Conservation (phyloP, 2,329 filamentous ascomycete species). For the Alternaria alternata region DNA sequence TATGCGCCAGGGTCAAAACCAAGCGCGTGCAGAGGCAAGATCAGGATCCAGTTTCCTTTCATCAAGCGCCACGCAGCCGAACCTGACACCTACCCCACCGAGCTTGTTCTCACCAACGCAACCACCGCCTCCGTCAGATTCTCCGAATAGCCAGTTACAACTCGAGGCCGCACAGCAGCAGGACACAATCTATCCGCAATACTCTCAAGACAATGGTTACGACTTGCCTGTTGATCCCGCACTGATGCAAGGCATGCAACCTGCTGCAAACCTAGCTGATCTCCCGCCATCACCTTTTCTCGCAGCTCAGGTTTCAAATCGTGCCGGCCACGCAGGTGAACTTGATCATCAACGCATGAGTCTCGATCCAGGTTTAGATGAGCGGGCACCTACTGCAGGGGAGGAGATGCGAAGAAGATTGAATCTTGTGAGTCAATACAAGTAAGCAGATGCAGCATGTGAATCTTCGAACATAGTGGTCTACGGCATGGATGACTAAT, state of each 20-base stretch:
- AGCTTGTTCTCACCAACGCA: conserved; percentile 16
- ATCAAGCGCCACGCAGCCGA: conserved; percentile 12
- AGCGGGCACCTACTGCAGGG: conserved; percentile 29
- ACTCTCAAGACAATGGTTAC: conserved; percentile 53
- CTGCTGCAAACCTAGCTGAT: conserved; percentile 31
- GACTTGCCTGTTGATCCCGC: conserved; percentile 68
- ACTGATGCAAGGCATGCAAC: conserved; percentile 60
- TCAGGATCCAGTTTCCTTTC: conserved; percentile 15
- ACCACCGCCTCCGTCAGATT: conserved; percentile 26
- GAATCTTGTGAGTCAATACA: conserved; percentile 17
- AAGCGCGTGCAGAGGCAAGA: conserved; percentile 17
- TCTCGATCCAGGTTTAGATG: conserved; percentile 10
- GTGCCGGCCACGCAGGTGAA: conserved; percentile 18
- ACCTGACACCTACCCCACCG: conserved; percentile 23
- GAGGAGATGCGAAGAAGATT: conserved; percentile 37
- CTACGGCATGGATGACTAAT: background rate
- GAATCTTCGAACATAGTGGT: background rate
- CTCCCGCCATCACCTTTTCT: conserved; percentile 49
- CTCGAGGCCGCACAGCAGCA: conserved; percentile 42
- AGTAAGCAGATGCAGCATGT: background rate
- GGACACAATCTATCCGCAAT: conserved; percentile 31
- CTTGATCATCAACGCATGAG: conserved; percentile 15
- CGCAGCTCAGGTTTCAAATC: conserved; percentile 25
- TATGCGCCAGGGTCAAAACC: conserved; percentile 34
- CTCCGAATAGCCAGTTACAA: conserved; percentile 39